These are phyloP conservation scores for Bjerkandera adusta DNA, from an alignment of 1,284 basidiomycete species.

Conservation along the genomic window DNA sequence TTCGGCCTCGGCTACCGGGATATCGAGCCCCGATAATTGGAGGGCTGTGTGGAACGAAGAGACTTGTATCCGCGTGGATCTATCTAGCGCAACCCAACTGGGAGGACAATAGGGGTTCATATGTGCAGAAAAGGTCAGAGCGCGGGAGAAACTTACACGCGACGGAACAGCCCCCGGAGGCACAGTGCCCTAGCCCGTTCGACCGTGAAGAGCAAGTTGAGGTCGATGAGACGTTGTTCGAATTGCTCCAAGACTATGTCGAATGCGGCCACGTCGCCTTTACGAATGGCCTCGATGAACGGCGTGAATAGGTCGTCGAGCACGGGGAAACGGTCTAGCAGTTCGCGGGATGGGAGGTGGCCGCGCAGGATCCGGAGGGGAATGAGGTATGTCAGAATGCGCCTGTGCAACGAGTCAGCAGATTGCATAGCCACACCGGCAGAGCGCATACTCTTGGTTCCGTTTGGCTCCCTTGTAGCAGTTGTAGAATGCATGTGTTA, in stretches of 20 bases:
- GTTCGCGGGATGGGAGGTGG: conserved; percentile 69
- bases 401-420: conserved; percentile 58
- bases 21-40: conserved; percentile 60
- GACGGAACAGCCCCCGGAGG: conserved; percentile 81
- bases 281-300: conserved; percentile 76
- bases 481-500: conserved; percentile 79
- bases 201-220: conserved; percentile 83
- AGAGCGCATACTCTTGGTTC: conserved; percentile 74
- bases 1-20: conserved; percentile 80
- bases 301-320: conserved; percentile 77
- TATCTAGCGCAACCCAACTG: conserved; percentile 79
- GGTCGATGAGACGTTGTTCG: conserved; percentile 72
- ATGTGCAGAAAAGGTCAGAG: conserved; percentile 3
- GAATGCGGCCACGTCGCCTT: conserved; percentile 79
- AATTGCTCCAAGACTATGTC: conserved; percentile 72
- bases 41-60: conserved; percentile 75
- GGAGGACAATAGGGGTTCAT: not conserved
- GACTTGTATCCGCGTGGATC: conserved; percentile 75
- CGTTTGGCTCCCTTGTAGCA: conserved; percentile 66
- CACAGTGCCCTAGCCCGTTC: conserved; percentile 89
- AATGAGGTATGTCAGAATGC: conserved; percentile 89
- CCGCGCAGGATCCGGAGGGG: conserved; percentile 87
- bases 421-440: not conserved
- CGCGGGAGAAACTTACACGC: conserved; percentile 60
- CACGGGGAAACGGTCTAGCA: conserved; percentile 71